Evolutionary conservation across 805 yeast genomes (phyloP).

Genomic region (Blastobotrys parvus): DNA sequence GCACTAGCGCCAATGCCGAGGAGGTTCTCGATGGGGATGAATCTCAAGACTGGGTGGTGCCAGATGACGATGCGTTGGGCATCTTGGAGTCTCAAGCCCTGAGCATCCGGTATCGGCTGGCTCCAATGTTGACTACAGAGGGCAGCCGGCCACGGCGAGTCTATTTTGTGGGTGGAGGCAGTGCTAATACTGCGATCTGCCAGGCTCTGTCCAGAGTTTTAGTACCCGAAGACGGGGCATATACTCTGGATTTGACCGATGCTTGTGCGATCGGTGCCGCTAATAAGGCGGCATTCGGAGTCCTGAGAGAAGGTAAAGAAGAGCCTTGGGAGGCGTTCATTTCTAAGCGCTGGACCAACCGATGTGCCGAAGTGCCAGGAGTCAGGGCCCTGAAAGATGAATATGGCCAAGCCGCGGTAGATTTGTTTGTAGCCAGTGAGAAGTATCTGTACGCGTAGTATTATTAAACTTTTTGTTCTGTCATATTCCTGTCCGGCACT

Average conservation of each 20-base stretch:
- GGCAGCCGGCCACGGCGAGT: slow-evolving; percentile 53
- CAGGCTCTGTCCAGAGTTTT: slow-evolving; percentile 60
- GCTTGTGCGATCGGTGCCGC: slow-evolving; percentile 94
- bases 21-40: not conserved
- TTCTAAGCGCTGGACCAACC: slow-evolving; percentile 4
- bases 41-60: slow-evolving; percentile 24
- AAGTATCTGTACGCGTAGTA: slow-evolving; percentile 27
- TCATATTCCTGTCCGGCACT: no score
- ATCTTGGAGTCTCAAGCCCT: slow-evolving; percentile 84
- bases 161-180: slow-evolving; percentile 84
- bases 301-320: not conserved
- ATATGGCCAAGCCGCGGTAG: slow-evolving; percentile 2
- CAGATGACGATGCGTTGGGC: slow-evolving; percentile 58
- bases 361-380: slow-evolving; percentile 1
- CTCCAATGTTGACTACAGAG: slow-evolving; percentile 54
- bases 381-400: not conserved
- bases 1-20: not conserved
- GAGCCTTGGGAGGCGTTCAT: slow-evolving; percentile 15
- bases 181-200: slow-evolving; percentile 62
- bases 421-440: slow-evolving; percentile 5
- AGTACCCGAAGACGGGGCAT: slow-evolving; percentile 59
- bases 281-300: slow-evolving; percentile 55
- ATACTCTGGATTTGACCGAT: slow-evolving; percentile 66
- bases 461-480: no score
- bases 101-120: slow-evolving; percentile 70